These are phyloP conservation scores for Aristolochia contorta DNA, from an alignment of 164 flowering plant genomes.

Conservation along the genomic window DNA sequence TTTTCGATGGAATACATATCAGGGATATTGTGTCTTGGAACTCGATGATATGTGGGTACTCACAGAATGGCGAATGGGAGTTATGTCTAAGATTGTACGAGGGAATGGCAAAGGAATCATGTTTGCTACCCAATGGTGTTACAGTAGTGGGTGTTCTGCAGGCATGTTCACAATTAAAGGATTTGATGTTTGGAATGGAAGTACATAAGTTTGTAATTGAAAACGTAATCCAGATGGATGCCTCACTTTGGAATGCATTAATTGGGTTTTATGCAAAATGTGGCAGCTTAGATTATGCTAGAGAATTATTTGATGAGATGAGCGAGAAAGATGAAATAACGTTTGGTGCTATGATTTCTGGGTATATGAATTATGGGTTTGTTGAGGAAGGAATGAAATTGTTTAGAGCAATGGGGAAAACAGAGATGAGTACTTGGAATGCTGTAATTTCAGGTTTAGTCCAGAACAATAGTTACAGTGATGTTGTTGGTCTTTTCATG, in stretches of 20 bases:
- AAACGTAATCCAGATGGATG: constrained; percentile 38
- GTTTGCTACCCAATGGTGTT: constrained; percentile 39
- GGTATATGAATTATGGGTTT: constrained; percentile 68
- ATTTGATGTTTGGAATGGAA: constrained; percentile 57
- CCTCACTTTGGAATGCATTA: constrained; percentile 42
- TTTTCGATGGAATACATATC: constrained; percentile 47
- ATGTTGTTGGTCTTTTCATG: constrained; percentile 28
- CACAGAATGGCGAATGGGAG: constrained; percentile 52
- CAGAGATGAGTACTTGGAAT: constrained; percentile 66
- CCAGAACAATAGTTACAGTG: constrained; percentile 47
- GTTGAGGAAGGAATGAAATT: constrained; percentile 54
- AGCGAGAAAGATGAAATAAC: constrained; percentile 54
- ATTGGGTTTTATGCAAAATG: constrained; percentile 70
- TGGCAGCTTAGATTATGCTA: constrained; percentile 70
- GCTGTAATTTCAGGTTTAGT: constrained; percentile 62
- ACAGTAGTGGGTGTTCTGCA: constrained; percentile 57
- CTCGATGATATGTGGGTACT: constrained; percentile 73
- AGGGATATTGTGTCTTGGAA: constrained; percentile 85
- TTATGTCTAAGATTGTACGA: constrained; percentile 49
- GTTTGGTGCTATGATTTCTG: constrained; percentile 53
- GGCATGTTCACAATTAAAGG: constrained; percentile 63
- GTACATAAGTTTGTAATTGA: constrained; percentile 42
- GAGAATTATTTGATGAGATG: constrained; percentile 53
- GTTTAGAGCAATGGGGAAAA: constrained; percentile 35
- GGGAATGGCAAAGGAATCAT: constrained; percentile 29